Evolutionary conservation across 345 rosid genomes (phyloP).

Genomic region (Sonneratia caseolaris): DNA sequence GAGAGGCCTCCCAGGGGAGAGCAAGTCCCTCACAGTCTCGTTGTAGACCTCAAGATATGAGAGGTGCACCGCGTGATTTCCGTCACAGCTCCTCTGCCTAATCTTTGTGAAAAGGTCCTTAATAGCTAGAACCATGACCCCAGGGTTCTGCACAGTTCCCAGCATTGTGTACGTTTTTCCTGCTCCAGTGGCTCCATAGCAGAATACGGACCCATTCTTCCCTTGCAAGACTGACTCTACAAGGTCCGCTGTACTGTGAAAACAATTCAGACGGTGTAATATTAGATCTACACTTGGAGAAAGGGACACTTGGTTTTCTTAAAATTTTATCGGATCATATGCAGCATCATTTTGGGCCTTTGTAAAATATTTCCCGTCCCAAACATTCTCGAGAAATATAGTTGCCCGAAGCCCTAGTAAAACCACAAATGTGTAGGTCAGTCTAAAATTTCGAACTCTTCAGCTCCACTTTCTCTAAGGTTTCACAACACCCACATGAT

Average conservation of each 20-base stretch:
- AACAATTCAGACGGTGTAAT: neutral
- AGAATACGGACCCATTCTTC: slow-evolving; percentile 94
- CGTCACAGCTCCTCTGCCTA: slow-evolving; percentile 81
- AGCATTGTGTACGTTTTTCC: slow-evolving; percentile 95
- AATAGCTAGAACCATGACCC: slow-evolving; percentile 97
- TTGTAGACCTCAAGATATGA: slow-evolving; percentile 94
- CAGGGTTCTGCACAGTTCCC: slow-evolving; percentile 82
- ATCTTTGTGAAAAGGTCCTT: slow-evolving; percentile 79
- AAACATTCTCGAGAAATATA: no score
- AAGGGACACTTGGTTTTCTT: no score
- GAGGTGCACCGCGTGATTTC: slow-evolving; percentile 79
- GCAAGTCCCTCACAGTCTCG: slow-evolving; percentile 87
- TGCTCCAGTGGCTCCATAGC: slow-evolving; percentile 97
- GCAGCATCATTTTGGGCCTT: no score
- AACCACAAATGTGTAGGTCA: no score
- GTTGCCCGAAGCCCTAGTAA: no score
- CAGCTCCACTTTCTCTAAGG: no score
- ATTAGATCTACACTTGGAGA: neutral
- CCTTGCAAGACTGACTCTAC: slow-evolving; percentile 87
- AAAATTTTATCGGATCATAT: neutral
- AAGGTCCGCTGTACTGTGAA: slow-evolving; percentile 77
- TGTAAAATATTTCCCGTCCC: no score
- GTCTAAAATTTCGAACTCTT: no score
- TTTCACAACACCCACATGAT: no score
- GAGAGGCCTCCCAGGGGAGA: slow-evolving; percentile 93